Evolutionary conservation across 176 grass and related monocot genomes (phyloP), one percentile per base, ranked within the genome.

Genomic region (Tillandsia leiboldiana): DNA sequence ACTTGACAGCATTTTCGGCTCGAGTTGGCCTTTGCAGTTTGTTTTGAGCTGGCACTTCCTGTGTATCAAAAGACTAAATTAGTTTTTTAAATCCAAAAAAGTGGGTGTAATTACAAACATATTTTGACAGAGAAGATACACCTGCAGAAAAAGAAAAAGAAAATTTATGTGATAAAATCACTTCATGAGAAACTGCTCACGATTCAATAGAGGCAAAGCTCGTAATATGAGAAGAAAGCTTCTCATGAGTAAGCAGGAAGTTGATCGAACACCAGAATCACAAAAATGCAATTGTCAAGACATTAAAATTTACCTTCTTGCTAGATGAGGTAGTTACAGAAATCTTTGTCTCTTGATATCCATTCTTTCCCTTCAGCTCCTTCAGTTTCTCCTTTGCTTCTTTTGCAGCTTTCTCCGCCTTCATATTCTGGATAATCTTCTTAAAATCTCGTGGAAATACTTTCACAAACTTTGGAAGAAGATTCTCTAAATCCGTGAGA

Each of bases 391-490:
- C 82, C 48, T 75, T 64, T 50, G 73, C 75, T 57, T 71, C 66
- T 80, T 87, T 84, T 42, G 67, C 77, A 26, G 80, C 74, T 48
- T 84, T 92, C 79, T 99, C 87, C 2, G 26, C 79, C 73, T 85
- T 83, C 74, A 85, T 65, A 48, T 75, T 82, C 56, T 80, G 80
- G 59, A 99, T 75, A 86, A 93, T 64, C 78, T 77, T 93, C 78
- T 93, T 99, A 52, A 93, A 99, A 72, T 99, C 94, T 54, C 94
- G 84, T 67, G 94, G 94, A 74, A 80, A 84, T 66, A 93, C 94
- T 85, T 99, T 99, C 62, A 93, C 80, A 78, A 99, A 99, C 57
- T 90, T 93, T 26, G 84, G 73, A 66, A 99, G 80, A 72, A 90
- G 75, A 65, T n/a, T 88, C 51, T 86, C 73, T 72, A 99, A 99